Percentiles rank a stretch among this genome's conserved stretches.
Conservation (phyloP, 2,329 filamentous ascomycete genomes). For the Magnaporthiopsis incrustans region DNA sequence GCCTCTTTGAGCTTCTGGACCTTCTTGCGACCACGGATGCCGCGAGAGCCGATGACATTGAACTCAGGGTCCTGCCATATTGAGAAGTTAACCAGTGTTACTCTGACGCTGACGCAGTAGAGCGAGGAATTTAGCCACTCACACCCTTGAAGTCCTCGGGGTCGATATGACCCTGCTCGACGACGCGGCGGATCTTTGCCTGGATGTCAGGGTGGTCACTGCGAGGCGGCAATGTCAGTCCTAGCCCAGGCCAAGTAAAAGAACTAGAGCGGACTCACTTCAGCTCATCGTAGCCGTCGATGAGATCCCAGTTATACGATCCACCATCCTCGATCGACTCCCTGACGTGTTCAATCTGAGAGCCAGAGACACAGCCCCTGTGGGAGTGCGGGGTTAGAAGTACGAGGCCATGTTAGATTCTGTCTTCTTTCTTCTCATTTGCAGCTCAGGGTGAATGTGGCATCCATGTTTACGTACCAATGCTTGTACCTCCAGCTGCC, state of each 20-base stretch:
- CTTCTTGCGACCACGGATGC: constrained; percentile 45
- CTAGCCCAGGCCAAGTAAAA: constrained; percentile 10
- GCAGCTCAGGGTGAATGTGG: not conserved
- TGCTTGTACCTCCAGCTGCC: constrained; percentile 73
- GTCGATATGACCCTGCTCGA: constrained; percentile 73
- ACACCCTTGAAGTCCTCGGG: constrained; percentile 85
- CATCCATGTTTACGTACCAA: constrained; percentile 52
- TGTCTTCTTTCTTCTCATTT: not conserved
- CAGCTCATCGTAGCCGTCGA: constrained; percentile 80
- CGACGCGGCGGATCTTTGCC: constrained; percentile 63
- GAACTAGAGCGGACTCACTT: constrained; percentile 26
- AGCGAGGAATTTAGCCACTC: constrained; percentile 28
- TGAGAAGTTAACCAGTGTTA: constrained; percentile 1
- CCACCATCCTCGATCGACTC: constrained; percentile 39
- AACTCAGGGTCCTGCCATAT: constrained; percentile 59
- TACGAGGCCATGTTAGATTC: not conserved
- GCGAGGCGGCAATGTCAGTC: not conserved
- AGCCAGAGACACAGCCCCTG: constrained; percentile 85
- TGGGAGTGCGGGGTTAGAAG: not conserved
- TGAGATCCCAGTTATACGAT: constrained; percentile 50
- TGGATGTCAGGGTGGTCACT: constrained; percentile 52
- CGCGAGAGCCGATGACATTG: constrained; percentile 60
- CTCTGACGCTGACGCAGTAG: not conserved
- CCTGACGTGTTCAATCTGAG: constrained; percentile 59
- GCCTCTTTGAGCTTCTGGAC: constrained; percentile 15